Evolutionary conservation across 2,329 filamentous ascomycete genomes (phyloP).

Genomic region (Aspergillus felis): DNA sequence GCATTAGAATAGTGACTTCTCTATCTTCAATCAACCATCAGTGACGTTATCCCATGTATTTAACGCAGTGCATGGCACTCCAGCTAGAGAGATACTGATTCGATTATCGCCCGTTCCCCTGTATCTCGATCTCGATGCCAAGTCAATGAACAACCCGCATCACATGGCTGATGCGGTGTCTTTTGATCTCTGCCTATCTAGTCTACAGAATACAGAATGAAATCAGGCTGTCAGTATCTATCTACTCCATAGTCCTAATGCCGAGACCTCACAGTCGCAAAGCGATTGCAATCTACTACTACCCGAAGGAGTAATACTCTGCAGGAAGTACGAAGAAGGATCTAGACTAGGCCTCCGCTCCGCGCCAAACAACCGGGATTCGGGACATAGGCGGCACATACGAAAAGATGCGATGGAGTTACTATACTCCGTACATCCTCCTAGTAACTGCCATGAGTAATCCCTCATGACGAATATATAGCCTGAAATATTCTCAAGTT

Average conservation of each 20-base stretch:
- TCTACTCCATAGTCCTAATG: background rate
- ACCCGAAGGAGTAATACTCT: too few relatives aligned
- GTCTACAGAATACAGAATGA: too few relatives aligned
- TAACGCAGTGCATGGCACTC: background rate
- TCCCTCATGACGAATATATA: too few relatives aligned
- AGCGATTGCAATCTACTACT: background rate
- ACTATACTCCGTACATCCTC: too few relatives aligned
- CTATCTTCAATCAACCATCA: background rate
- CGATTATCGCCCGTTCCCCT: too few relatives aligned
- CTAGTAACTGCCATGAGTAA: too few relatives aligned
- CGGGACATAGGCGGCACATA: background rate
- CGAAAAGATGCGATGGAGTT: too few relatives aligned
- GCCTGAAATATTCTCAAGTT: too few relatives aligned
- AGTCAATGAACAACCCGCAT: background rate
- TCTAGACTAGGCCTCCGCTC: background rate
- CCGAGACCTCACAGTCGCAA: background rate
- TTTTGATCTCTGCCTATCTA: background rate
- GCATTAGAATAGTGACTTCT: too few relatives aligned
- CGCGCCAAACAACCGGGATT: background rate
- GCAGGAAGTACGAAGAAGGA: background rate
- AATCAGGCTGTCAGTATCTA: too few relatives aligned
- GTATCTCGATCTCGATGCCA: background rate
- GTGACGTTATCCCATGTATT: background rate
- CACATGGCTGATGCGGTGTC: background rate
- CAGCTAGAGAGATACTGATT: too few relatives aligned